Percentiles rank a stretch among this genome's conserved stretches.
These are phyloP conservation scores for Hypoxylon lenormandii DNA, from an alignment of 495 filamentous ascomycete species.

Conservation along the genomic window DNA sequence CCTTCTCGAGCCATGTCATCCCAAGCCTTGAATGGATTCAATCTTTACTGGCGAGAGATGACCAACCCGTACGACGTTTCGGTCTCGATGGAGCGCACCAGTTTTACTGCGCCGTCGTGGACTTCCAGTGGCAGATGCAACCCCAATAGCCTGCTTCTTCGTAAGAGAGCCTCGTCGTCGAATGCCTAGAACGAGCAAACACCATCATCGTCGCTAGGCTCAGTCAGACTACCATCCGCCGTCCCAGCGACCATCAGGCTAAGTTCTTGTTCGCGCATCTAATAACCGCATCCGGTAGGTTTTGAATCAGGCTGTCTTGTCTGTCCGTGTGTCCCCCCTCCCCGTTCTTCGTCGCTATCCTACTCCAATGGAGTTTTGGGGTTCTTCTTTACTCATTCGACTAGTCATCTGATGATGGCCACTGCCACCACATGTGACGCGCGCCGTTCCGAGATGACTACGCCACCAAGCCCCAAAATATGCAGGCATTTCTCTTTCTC, in stretches of 20 bases:
- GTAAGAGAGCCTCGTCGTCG: background rate
- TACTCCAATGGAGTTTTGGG: conserved; percentile 17
- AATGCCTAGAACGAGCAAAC: no score
- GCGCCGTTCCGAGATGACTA: conserved; percentile 38
- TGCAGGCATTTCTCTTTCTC: conserved; percentile 11
- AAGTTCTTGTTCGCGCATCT: background rate
- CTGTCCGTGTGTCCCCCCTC: background rate
- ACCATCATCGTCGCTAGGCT: conserved; percentile 1
- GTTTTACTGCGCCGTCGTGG: conserved; percentile 16
- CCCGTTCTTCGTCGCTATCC: conserved; percentile 2
- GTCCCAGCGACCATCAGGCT: no score
- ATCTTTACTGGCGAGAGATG: conserved; percentile 17
- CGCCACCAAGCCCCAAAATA: conserved; percentile 35
- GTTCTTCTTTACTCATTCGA: conserved; percentile 9
- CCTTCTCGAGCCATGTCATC: background rate
- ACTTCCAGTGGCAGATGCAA: conserved; percentile 22
- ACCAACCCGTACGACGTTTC: conserved; percentile 11
- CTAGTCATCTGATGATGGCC: conserved; percentile 27
- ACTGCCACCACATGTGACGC: conserved; percentile 32
- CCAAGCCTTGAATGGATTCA: conserved; percentile 7
- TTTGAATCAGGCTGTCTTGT: conserved; percentile 8
- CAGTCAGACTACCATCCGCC: background rate
- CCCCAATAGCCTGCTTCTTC: conserved; percentile 9
- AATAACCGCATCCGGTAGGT: conserved; percentile 7
- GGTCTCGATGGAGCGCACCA: conserved; percentile 6